Conservation (phyloP, 2,329 filamentous ascomycete species). For the Teratosphaeria pseudoeucalypti region DNA sequence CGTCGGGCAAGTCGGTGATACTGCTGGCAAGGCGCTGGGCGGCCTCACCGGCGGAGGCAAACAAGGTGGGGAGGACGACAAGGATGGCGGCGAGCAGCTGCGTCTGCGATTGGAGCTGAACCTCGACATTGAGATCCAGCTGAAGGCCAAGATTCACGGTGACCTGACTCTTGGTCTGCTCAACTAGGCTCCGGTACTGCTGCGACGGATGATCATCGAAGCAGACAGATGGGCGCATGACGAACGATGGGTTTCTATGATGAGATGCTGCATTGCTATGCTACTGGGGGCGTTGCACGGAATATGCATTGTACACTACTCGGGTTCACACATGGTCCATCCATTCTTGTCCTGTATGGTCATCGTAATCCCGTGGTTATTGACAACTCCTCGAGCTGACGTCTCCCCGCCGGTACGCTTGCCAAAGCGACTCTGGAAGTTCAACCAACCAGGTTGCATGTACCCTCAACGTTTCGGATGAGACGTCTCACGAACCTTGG, state of each 20-base stretch:
- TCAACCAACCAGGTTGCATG: not conserved
- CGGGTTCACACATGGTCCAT: not conserved
- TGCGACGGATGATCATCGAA: not conserved
- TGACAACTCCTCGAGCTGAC: not conserved
- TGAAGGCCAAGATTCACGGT: conserved; percentile 56
- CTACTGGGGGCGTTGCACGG: not conserved
- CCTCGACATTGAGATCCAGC: conserved; percentile 51
- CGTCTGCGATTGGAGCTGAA: conserved; percentile 50
- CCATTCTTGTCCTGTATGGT: not conserved
- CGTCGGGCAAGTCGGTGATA: conserved; percentile 34
- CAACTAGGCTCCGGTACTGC: conserved; percentile 13
- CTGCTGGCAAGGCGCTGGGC: conserved; percentile 36
- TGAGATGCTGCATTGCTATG: not conserved
- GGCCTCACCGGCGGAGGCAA: conserved; percentile 35
- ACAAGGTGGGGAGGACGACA: conserved; percentile 25
- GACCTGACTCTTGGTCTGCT: conserved; percentile 49
- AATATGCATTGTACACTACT: not conserved
- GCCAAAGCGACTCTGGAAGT: not conserved
- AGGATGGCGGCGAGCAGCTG: conserved; percentile 40
- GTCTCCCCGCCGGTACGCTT: not conserved
- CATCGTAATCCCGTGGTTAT: not conserved
- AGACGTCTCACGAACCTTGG: not conserved
- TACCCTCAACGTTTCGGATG: not conserved
- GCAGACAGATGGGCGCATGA: not conserved
- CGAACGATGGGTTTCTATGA: not conserved